Base-by-base conservation (phyloP, 345 rosid genomes). In the Eucalyptus globulus region DNA sequence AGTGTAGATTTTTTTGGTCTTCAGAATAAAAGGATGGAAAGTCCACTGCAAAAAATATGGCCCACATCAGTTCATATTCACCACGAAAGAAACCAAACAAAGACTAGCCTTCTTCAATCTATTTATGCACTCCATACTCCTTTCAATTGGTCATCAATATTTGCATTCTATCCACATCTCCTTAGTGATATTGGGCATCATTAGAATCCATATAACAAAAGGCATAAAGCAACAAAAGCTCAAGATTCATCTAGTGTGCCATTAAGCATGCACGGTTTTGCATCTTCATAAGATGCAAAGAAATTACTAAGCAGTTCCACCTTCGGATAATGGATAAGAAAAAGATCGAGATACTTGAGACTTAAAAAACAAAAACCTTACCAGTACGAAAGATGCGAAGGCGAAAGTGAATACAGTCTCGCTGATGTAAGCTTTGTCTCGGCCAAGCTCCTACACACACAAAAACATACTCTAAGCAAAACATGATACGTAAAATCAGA, bases 1-100 rank as follows among this genome's bases (percentile, higher is more conserved):
- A 14, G 99, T 98, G 93, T 97, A 98, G 95, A 98, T 93, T 94
- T 94, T 97, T 94, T 96, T 98, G 95, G 95, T 95, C 95, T 98
- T 96, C 92, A 96, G 91, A 91, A 97, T 90, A 94, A 98, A 98
- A 86, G 99, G 99, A 93, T 98, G 99, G 92, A 97, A 97, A 56
- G 98, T 97, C 99, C 99, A 98, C 99, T 97, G 98, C 93, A 93
- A 93, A n/a, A 56, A 80, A 53, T 13, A 91, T 10, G 43, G 17
- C 76, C 76, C 67, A 72, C 11, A 69, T 90, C 72, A 91, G 56
- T 69, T 49, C 58, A 87, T 88, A 81, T 80, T 45, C 3, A 43
- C 40, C 49, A 51, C 27, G 29, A 12, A 16, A 22, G 88, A 29
- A 37, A 80, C 26, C 51, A 53, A 81, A 47, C 50, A 49, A 86